Evolutionary conservation across 2,329 filamentous ascomycete genomes (phyloP).

Genomic region (Penicillium glabrum): DNA sequence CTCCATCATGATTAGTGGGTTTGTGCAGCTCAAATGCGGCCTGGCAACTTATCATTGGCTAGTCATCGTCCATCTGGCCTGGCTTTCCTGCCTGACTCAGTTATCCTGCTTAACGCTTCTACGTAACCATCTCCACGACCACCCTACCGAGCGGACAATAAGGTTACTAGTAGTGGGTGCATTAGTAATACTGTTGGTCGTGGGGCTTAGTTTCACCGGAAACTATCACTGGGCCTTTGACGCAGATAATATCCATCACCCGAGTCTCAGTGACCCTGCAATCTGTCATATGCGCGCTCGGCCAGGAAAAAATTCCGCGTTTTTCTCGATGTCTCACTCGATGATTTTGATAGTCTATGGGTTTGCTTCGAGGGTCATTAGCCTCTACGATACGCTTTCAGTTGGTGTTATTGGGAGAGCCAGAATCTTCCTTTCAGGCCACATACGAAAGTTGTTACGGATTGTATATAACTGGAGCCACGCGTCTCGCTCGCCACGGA

Average conservation of each 20-base stretch:
- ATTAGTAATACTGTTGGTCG: background rate
- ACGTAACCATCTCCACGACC: background rate
- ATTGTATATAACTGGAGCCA: too few relatives aligned
- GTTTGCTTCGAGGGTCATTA: slow-evolving; percentile 1
- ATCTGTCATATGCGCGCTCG: background rate
- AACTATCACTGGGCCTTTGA: slow-evolving; percentile 1
- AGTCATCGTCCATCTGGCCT: slow-evolving; percentile 4
- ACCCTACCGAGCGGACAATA: background rate
- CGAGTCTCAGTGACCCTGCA: background rate
- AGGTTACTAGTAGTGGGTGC: slow-evolving; percentile 1
- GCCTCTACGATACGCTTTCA: slow-evolving; percentile 2
- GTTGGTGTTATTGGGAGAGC: background rate
- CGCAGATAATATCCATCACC: background rate
- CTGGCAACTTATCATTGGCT: slow-evolving; percentile 8
- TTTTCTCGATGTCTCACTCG: slow-evolving; percentile 1
- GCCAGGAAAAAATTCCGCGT: background rate
- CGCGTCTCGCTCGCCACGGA: too few relatives aligned
- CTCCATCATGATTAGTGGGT: slow-evolving; percentile 6
- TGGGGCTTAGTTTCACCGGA: slow-evolving; percentile 2
- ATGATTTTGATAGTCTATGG: background rate
- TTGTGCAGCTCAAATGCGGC: slow-evolving; percentile 3
- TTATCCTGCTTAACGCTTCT: slow-evolving; percentile 8
- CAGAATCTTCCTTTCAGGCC: background rate
- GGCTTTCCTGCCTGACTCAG: slow-evolving; percentile 11
- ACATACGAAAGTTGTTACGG: too few relatives aligned